Evolutionary conservation across 2,329 filamentous ascomycete genomes (phyloP).

Genomic region (Diatrype stigma): DNA sequence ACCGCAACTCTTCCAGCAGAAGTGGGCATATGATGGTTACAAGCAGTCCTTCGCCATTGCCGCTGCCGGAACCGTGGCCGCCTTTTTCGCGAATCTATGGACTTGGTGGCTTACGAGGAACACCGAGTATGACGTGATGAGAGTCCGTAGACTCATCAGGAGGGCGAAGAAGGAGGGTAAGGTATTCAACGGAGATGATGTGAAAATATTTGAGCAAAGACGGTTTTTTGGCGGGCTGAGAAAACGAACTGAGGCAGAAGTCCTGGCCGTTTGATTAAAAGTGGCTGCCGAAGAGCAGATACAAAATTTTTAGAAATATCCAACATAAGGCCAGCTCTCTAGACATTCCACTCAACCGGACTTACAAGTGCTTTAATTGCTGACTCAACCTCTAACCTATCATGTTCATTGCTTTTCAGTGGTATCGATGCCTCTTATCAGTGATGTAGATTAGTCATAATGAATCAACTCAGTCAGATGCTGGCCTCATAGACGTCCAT

Average conservation of each 20-base stretch:
- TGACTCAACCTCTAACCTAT: too few species aligned
- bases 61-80: conserved; percentile 15
- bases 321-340: too few species aligned
- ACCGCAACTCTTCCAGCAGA: conserved; percentile 38
- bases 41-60: conserved; percentile 24
- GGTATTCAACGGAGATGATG: conserved; percentile 30
- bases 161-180: conserved; percentile 11
- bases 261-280: background rate
- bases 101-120: conserved; percentile 23
- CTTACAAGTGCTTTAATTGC: too few species aligned
- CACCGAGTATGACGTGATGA: conserved; percentile 20
- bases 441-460: too few species aligned
- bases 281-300: too few species aligned
- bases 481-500: too few species aligned
- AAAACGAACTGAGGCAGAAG: background rate
- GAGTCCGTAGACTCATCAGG: conserved; percentile 13
- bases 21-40: conserved; percentile 37
- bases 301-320: too few species aligned
- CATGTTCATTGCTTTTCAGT: too few species aligned
- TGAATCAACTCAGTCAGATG: too few species aligned
- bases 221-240: background rate
- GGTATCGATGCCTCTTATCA: too few species aligned
- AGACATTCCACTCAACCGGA: too few species aligned
- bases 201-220: conserved; percentile 6
- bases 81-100: conserved; percentile 19